These are phyloP conservation scores for Phialophora expanda DNA, from an alignment of 2,329 filamentous ascomycete species.

Conservation along the genomic window DNA sequence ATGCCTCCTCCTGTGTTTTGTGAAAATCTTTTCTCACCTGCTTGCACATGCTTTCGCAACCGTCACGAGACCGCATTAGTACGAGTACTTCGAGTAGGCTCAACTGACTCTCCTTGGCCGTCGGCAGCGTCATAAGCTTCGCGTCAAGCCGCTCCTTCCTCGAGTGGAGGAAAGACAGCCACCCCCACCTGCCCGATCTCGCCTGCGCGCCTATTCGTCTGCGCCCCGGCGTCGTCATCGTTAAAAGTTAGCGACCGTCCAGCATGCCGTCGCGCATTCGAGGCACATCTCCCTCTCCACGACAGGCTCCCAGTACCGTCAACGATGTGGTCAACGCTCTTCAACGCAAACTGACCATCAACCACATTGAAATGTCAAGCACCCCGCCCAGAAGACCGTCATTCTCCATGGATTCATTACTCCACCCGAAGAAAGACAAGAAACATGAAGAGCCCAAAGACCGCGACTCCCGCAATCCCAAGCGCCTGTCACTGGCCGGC, in stretches of 20 bases:
- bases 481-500: conserved; percentile 46
- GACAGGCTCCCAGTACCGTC: conserved; percentile 32
- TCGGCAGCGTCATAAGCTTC: background rate
- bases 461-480: conserved; percentile 47
- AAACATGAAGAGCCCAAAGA: conserved; percentile 44
- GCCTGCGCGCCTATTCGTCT: background rate
- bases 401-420: conserved; percentile 51
- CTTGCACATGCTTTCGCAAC: background rate
- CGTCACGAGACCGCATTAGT: background rate
- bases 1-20: background rate
- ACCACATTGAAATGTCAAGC: conserved; percentile 27
- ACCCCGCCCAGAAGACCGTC: conserved; percentile 45
- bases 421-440: conserved; percentile 44
- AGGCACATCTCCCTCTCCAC: conserved; percentile 30
- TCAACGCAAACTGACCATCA: conserved; percentile 35
- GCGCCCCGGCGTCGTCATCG: background rate
- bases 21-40: conserved; percentile 4
- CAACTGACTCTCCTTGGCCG: background rate
- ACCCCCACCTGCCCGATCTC: background rate
- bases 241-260: background rate
- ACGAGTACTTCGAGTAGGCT: background rate
- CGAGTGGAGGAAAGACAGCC: background rate
- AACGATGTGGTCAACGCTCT: conserved; percentile 38
- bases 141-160: background rate
- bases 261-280: conserved; percentile 32